Percentiles rank a stretch among this genome's conserved stretches.
phyloP scores from a whole-genome alignment of 176 grass and related monocot genomes.

The Panicum miliaceum region DNA sequence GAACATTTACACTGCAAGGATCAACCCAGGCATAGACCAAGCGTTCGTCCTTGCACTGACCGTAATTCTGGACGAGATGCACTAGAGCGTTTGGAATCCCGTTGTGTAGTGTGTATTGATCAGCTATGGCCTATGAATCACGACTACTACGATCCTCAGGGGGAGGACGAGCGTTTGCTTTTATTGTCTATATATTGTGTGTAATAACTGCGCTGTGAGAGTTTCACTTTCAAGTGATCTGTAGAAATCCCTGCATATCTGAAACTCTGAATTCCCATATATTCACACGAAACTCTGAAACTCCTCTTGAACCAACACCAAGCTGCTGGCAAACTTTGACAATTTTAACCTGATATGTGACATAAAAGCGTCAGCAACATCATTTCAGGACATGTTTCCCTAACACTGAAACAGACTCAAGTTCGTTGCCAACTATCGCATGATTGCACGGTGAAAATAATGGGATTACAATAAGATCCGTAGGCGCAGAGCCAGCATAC shows the following conservation, averaged over 20 bases:
- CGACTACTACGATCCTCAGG: too few relatives aligned
- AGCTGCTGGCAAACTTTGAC: conserved; percentile 52
- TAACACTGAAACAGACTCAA: too few relatives aligned
- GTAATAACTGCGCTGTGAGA: neutral
- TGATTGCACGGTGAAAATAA: too few relatives aligned
- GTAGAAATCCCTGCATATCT: neutral
- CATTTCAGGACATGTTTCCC: neutral
- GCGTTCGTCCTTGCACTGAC: conserved; percentile 57
- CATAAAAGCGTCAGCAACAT: neutral
- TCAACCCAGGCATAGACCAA: conserved; percentile 50
- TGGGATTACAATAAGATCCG: too few relatives aligned
- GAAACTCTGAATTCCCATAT: neutral
- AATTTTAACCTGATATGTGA: conserved; percentile 54
- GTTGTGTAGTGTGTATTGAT: too few relatives aligned
- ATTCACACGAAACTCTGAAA: conserved; percentile 15
- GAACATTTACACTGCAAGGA: conserved; percentile 39
- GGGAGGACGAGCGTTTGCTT: too few relatives aligned
- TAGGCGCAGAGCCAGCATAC: too few relatives aligned
- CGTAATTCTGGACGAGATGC: conserved; percentile 59
- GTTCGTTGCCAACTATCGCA: too few relatives aligned
- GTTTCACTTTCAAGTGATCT: neutral
- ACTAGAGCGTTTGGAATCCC: neutral
- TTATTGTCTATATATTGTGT: too few relatives aligned
- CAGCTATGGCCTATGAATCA: too few relatives aligned
- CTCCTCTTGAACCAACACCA: conserved; percentile 52